phyloP scores from a whole-genome alignment of 1,284 basidiomycete genomes.

The Gastroboletus turbinatus region DNA sequence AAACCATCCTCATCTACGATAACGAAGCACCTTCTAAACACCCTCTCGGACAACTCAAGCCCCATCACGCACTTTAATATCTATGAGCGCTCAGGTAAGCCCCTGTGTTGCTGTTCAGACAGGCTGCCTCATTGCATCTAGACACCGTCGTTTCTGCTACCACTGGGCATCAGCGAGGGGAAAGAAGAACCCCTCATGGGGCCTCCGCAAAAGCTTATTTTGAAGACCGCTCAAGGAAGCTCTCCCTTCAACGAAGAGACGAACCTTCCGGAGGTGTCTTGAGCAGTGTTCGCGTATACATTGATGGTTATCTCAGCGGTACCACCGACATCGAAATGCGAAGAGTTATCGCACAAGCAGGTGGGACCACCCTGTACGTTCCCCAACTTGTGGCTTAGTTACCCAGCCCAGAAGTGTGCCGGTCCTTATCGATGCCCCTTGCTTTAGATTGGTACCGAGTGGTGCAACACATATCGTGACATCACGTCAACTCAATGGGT shows the following conservation, averaged over 20 bases:
- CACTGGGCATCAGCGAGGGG: constrained; percentile 68
- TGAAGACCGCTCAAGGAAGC: constrained; percentile 49
- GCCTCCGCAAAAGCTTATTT: constrained; percentile 40
- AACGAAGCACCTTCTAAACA: constrained; percentile 56
- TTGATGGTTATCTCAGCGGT: constrained; percentile 62
- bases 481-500: constrained; percentile 62
- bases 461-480: constrained; percentile 72
- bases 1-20: constrained; percentile 45
- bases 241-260: constrained; percentile 45
- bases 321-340: constrained; percentile 79
- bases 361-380: constrained; percentile 53
- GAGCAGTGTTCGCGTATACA: constrained; percentile 51
- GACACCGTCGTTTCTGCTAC: constrained; percentile 58
- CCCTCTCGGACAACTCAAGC: constrained; percentile 58
- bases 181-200: constrained; percentile 41
- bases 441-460: constrained; percentile 48
- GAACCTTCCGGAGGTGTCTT: constrained; percentile 37
- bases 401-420: neutral
- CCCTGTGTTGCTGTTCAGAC: neutral
- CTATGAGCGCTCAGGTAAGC: constrained; percentile 54
- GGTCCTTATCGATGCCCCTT: neutral
- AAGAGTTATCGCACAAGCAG: constrained; percentile 53
- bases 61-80: constrained; percentile 74
- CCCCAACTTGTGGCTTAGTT: neutral
- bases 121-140: constrained; percentile 24